Conservation (phyloP, 345 rosid species). For the rapeseed (Brassica napus) region DNA sequence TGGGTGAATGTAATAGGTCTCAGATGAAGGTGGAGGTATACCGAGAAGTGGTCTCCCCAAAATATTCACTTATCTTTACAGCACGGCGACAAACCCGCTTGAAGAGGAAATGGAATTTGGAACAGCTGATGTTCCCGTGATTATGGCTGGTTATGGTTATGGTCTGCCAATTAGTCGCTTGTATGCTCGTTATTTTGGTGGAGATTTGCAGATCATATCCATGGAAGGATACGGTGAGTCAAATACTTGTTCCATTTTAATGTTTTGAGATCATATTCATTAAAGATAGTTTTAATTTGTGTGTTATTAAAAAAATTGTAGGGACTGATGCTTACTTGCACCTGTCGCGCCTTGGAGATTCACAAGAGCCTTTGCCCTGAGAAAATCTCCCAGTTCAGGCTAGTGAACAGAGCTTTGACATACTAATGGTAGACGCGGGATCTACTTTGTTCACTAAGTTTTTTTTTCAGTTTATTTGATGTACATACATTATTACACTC, state of each 20-base stretch:
- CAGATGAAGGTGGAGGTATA: conserved; percentile 98
- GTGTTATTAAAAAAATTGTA: conserved; percentile 35
- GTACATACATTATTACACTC: conserved; percentile 33
- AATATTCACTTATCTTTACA: conserved; percentile 94
- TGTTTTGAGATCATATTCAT: conserved; percentile 59
- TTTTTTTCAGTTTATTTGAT: conserved; percentile 2
- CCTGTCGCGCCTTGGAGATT: conserved; percentile 61
- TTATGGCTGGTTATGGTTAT: conserved; percentile 97
- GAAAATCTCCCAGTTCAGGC: not conserved
- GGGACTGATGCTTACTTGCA: conserved; percentile 84
- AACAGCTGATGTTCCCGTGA: conserved; percentile 58
- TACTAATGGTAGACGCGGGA: conserved; percentile 26
- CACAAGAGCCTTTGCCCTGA: conserved; percentile 72
- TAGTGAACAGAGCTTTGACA: conserved; percentile 27
- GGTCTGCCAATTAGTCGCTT: conserved; percentile 95
- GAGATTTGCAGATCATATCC: conserved; percentile 90
- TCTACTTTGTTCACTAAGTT: conserved; percentile 13
- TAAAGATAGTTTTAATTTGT: not conserved
- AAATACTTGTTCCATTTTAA: not conserved
- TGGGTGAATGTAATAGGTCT: conserved; percentile 52
- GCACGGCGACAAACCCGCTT: conserved; percentile 88
- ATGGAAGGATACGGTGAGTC: conserved; percentile 99
- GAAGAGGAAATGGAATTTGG: conserved; percentile 66
- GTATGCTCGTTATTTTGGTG: conserved; percentile 95
- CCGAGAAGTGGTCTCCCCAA: conserved; percentile 96